phyloP scores from a whole-genome alignment of 352 stramenopile species.

The Aphanomyces cochlioides region DNA sequence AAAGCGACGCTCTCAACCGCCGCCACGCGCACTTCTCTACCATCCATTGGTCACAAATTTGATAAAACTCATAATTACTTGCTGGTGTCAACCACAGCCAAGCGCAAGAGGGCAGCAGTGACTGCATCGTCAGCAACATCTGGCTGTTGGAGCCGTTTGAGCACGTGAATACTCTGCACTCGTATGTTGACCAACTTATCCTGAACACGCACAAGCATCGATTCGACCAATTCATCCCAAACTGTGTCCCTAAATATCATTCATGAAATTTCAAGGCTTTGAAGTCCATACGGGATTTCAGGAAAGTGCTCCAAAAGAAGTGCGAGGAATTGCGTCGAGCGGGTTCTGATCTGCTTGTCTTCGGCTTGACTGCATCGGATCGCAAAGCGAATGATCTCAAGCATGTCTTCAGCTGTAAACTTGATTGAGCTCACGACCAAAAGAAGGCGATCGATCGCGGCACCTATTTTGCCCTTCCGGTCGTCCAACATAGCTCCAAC shows the following conservation, averaged over 20 bases:
- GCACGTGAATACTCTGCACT: conserved; percentile 54
- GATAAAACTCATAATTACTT: conserved; percentile 44
- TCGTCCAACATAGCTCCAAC: conserved; percentile 48
- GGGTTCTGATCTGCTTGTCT: conserved; percentile 52
- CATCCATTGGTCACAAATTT: not conserved
- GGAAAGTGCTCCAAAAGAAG: conserved; percentile 53
- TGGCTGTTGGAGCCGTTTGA: conserved; percentile 56
- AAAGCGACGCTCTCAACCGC: conserved; percentile 52
- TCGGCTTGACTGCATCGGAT: conserved; percentile 55
- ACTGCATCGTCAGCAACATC: conserved; percentile 44
- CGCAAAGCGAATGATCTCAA: conserved; percentile 37
- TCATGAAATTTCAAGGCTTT: not conserved
- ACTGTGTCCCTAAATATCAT: conserved; percentile 39
- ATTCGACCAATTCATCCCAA: conserved; percentile 38
- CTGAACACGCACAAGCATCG: conserved; percentile 48
- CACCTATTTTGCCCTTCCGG: conserved; percentile 50
- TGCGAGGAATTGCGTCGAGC: conserved; percentile 60
- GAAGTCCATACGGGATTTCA: conserved; percentile 44
- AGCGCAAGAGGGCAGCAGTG: conserved; percentile 44
- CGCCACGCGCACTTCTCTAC: conserved; percentile 64
- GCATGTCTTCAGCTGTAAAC: conserved; percentile 50
- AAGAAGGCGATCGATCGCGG: conserved; percentile 26
- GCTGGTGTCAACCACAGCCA: conserved; percentile 65
- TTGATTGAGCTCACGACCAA: conserved; percentile 31
- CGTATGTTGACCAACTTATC: conserved; percentile 63